A percentile compares a stretch with the other conserved stretches of the same genome.
Evolutionary conservation across 345 rosid species (phyloP).

Genomic region (Viola odorata): DNA sequence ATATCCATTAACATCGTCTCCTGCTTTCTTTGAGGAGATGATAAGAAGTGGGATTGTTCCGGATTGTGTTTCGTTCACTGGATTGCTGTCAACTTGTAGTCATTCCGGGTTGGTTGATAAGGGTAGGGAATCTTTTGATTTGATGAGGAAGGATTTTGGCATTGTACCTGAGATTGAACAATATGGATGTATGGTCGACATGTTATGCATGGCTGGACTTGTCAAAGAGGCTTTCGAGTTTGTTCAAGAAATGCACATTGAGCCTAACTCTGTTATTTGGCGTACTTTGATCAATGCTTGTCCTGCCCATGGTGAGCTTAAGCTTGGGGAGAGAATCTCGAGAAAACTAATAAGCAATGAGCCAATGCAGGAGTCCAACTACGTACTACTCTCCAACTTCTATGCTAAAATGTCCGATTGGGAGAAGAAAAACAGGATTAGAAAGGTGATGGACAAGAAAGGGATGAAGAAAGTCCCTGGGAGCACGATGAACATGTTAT

Average conservation of each 20-base stretch:
- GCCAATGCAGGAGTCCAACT: constrained; percentile 21
- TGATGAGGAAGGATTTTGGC: constrained; percentile 14
- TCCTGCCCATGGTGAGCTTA: constrained; percentile 17
- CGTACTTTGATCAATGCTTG: constrained; percentile 28
- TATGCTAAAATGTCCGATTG: constrained; percentile 26
- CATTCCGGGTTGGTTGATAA: constrained; percentile 22
- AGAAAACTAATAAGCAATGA: constrained; percentile 16
- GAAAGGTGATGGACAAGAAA: constrained; percentile 23
- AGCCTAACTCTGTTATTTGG: constrained; percentile 21
- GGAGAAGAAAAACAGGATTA: constrained; percentile 23
- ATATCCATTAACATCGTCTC: constrained; percentile 98
- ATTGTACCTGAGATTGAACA: constrained; percentile 26
- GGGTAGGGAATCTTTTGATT: constrained; percentile 21
- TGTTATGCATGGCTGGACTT: constrained; percentile 27
- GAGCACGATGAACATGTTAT: constrained; percentile 27
- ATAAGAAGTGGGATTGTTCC: constrained; percentile 16
- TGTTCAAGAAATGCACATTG: constrained; percentile 19
- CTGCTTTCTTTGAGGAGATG: constrained; percentile 47
- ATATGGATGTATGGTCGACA: constrained; percentile 31
- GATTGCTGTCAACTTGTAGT: constrained; percentile 30
- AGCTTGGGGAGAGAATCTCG: constrained; percentile 19
- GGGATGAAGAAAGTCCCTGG: constrained; percentile 26
- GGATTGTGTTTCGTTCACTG: constrained; percentile 15
- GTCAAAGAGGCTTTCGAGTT: constrained; percentile 21
- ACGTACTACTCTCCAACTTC: constrained; percentile 24